Conservation (phyloP, 2,329 filamentous ascomycete genomes). For the Phaeosphaeriaceae sp. region DNA sequence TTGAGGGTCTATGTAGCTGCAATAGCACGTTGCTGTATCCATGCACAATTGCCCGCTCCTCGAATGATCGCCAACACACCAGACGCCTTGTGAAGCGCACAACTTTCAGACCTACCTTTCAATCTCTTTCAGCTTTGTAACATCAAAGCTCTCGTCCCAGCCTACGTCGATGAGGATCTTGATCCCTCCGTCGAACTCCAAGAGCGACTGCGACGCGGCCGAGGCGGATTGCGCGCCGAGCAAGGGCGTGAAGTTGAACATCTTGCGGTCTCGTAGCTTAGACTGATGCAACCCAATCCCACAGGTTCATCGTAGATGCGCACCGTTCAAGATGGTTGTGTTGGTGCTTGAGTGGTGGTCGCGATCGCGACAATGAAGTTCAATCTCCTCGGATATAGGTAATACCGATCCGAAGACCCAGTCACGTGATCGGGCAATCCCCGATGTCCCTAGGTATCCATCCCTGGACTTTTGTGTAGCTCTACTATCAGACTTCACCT, state of each 20-base stretch:
- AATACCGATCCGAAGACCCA: not conserved
- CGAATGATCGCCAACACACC: constrained; percentile 9
- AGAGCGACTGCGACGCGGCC: constrained; percentile 87
- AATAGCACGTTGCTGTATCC: not conserved
- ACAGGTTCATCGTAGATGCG: constrained; percentile 9
- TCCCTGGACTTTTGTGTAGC: too few relatives aligned
- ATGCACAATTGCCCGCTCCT: not conserved
- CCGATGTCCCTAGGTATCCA: too few relatives aligned
- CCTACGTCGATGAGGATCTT: constrained; percentile 94
- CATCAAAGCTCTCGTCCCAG: constrained; percentile 93
- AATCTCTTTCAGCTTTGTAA: constrained; percentile 80
- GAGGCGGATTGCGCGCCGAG: constrained; percentile 90
- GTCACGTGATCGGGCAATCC: not conserved
- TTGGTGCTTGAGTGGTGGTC: constrained; percentile 3
- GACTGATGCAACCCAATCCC: constrained; percentile 5
- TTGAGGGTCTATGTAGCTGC: constrained; percentile 10
- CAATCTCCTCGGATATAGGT: not conserved
- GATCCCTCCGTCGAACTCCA: constrained; percentile 95
- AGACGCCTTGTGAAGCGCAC: not conserved
- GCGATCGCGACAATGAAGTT: not conserved
- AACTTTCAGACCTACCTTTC: constrained; percentile 73
- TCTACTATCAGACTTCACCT: too few relatives aligned
- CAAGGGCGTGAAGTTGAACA: constrained; percentile 96
- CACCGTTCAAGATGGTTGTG: not conserved
- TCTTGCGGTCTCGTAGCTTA: constrained; percentile 49